Evolutionary conservation across 768 basidiomycete genomes (phyloP), one percentile per base, ranked within the genome.

Genomic region (Suillus fuscotomentosus): DNA sequence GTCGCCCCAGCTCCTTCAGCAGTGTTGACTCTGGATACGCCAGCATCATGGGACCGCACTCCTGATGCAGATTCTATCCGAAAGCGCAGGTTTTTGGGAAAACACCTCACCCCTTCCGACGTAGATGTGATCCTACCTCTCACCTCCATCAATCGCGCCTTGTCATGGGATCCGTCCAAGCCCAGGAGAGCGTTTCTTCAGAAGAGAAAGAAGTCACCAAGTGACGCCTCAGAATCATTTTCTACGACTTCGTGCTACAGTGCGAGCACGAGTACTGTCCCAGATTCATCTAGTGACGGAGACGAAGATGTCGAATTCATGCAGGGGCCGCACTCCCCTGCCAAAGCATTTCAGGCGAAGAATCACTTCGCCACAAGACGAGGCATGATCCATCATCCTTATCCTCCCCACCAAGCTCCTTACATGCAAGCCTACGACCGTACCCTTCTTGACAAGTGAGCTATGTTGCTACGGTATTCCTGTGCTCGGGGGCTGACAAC

Each of bases 361-460:
- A 63, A 72, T 66, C 70, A 68, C 51, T 77, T 76, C 60, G 59
- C 68, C 15, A n/a, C 66, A 5, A 66, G 69, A 55, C 68, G 63
- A 36, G 76, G 72, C 50, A 83, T 84, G 80, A 85, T 76, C 63
- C 71, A 86, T 27, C 88, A 89, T 68, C 85, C 87, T 3, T 86
- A 85, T 66, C 70, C 80, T 3, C 70, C 66, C 8, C 73, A 79
- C 20, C 78, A 80, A 7, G 84, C 81, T 15, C 83, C 85, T 1
- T 90, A 90, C 70, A 86, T 89, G 87, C 88, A 87, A 67, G 78
- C 88, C 0, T 90, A 89, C 66, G 84, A 88, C 60, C 77, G 81
- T 31, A 76, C 83, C 9, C 72, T 81, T 13, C 72, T 88, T 20
- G 86, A 88, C 66, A 89, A 82, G 90, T 89, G 65, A 67, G 85